These are phyloP conservation scores for Wickerhamiella domercqiae DNA, from an alignment of 805 yeast species.

Conservation along the genomic window DNA sequence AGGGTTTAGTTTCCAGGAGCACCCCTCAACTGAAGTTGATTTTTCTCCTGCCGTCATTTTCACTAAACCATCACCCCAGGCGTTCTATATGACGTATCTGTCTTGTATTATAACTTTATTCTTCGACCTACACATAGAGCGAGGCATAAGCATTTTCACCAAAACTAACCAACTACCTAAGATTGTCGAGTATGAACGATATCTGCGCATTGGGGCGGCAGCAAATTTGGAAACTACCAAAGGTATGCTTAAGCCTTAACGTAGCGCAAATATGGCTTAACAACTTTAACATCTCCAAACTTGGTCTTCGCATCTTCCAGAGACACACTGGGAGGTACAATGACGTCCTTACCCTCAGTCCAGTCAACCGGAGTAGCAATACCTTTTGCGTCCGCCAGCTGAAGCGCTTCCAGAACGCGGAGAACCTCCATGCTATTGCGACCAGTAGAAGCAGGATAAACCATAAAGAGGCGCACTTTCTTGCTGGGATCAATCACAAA, in stretches of 20 bases:
- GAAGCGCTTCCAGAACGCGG: slow-evolving; percentile 80
- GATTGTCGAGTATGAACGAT: too few species aligned
- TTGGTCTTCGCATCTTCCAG: slow-evolving; percentile 66
- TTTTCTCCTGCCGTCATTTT: too few species aligned
- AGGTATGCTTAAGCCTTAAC: slow-evolving; percentile 24
- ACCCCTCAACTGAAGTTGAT: too few species aligned
- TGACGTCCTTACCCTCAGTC: slow-evolving; percentile 80
- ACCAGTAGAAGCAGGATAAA: slow-evolving; percentile 90
- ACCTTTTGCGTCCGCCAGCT: slow-evolving; percentile 56
- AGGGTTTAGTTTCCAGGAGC: too few species aligned
- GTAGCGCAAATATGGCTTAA: slow-evolving; percentile 82
- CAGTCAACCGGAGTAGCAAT: slow-evolving; percentile 88
- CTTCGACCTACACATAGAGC: too few species aligned
- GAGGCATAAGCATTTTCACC: too few species aligned
- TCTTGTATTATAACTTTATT: too few species aligned
- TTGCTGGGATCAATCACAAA: slow-evolving; percentile 81
- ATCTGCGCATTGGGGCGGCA: too few species aligned
- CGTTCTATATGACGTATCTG: too few species aligned
- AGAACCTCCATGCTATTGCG: slow-evolving; percentile 87
- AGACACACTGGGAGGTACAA: slow-evolving; percentile 73
- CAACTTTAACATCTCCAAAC: slow-evolving; percentile 72
- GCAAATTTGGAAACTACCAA: too few species aligned
- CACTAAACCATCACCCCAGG: too few species aligned
- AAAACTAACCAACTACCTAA: too few species aligned
- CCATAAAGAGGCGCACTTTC: slow-evolving; percentile 71